Base-by-base conservation (phyloP, 2,329 filamentous ascomycete species). In the Sarocladium oryzae region DNA sequence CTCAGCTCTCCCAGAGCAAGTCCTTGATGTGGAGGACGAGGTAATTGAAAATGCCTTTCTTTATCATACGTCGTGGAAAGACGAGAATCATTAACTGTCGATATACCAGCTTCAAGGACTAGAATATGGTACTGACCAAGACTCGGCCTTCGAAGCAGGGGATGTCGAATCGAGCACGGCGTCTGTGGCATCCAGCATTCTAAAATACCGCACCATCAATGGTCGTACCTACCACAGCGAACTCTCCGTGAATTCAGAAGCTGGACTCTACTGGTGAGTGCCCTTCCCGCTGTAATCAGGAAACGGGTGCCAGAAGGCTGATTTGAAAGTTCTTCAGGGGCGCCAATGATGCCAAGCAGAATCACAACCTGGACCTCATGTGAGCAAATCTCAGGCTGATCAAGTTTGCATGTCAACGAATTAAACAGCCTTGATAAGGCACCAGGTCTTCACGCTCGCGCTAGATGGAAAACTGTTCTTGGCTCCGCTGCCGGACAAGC, bases 161-260 rank as follows among this genome's bases (percentile, higher is more conserved):
- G 43, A 48, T 16, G 43, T 16, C 18, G 43, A 48, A 3, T 48
- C 43, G 10, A 48, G 43, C 43, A 63, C 61, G n/a, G 60, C 59
- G 3, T 66, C 63, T 3, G 32, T 65, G 11, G 54, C 58, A 0
- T 61, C 60, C n/a, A 59, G 57, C 52, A 63, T 65, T 24, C 55
- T 65, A 4, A 46, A 58, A 2, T 65, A 64, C 53, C 56, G 63
- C 15, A 61, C 56, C 6, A 55, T 66, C 32, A 53, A 64, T 23
- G 64, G 64, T 15, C 55, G 64, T 6, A 63, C 61, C 3, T 66
- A 59, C 46, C 64, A 66, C 51, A 59, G 56, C 51, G 62, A 63
- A 28, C 40, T 30, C 15, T 48, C 43, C 13, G 43, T 33, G 16
- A 48, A 48, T 26, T 48, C 43, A 8, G 28, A 48, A 32, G 43